These are phyloP conservation scores for Crithidia acanthocephali DNA, from an alignment of 208 protist genomes.

Conservation along the genomic window DNA sequence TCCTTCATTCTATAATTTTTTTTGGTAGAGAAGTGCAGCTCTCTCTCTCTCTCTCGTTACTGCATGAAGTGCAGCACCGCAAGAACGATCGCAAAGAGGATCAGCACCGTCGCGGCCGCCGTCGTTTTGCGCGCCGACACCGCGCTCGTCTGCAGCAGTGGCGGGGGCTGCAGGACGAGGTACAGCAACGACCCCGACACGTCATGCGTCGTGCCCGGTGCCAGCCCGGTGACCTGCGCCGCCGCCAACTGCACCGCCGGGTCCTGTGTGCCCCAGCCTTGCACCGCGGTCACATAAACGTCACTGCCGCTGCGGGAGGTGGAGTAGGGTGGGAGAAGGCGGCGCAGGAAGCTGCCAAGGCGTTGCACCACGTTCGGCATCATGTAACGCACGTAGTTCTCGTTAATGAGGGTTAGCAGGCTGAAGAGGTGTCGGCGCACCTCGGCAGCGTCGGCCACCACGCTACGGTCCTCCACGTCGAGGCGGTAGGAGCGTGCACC, in stretches of 20 bases:
- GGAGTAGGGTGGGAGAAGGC: slow-evolving; percentile 19
- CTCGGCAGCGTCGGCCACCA: slow-evolving; percentile 29
- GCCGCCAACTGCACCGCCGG: slow-evolving; percentile 49
- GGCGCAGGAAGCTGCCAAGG: slow-evolving; percentile 11
- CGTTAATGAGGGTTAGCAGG: slow-evolving; percentile 36
- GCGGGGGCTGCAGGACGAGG: slow-evolving; percentile 43
- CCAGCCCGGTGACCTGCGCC: slow-evolving; percentile 39
- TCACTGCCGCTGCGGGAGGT: background rate
- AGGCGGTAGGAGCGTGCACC: slow-evolving; percentile 20
- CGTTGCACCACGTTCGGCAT: slow-evolving; percentile 14
- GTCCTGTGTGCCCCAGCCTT: slow-evolving; percentile 44
- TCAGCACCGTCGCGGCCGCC: slow-evolving; percentile 20
- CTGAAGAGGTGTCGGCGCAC: slow-evolving; percentile 39
- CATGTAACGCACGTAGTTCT: slow-evolving; percentile 43
- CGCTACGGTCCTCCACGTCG: slow-evolving; percentile 24
- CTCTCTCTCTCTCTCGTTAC: background rate
- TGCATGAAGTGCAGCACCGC: slow-evolving; percentile 28
- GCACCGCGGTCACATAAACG: slow-evolving; percentile 36
- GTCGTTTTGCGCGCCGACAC: slow-evolving; percentile 22
- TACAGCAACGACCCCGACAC: slow-evolving; percentile 46
- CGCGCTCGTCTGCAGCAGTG: slow-evolving; percentile 39
- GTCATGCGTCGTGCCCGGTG: slow-evolving; percentile 44
- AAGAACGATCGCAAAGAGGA: slow-evolving; percentile 25
- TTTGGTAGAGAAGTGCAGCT: background rate
- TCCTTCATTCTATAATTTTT: no score